A percentile compares a stretch with the other conserved stretches of the same genome.
Conservation (phyloP, 2,329 filamentous ascomycete species). For the Fusarium haematococcum region DNA sequence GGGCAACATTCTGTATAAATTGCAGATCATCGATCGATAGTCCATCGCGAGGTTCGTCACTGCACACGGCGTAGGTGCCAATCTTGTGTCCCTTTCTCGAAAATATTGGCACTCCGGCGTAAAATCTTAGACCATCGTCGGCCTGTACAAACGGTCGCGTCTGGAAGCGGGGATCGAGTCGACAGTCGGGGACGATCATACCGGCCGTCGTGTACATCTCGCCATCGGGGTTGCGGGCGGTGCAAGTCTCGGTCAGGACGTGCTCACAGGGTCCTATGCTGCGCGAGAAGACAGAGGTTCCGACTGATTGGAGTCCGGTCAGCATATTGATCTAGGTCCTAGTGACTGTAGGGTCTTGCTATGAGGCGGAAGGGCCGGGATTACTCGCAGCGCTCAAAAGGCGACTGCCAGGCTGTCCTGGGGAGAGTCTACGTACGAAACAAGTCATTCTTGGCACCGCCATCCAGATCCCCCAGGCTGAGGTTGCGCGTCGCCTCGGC, state of each 20-base stretch:
- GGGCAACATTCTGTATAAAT: constrained; percentile 68
- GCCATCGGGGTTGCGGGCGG: constrained; percentile 39
- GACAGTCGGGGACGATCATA: constrained; percentile 47
- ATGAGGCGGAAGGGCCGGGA: neutral
- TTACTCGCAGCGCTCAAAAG: neutral
- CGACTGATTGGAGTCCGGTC: constrained; percentile 27
- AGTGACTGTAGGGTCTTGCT: neutral
- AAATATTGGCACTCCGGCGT: constrained; percentile 67
- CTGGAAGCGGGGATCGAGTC: constrained; percentile 49
- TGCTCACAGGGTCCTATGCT: constrained; percentile 51
- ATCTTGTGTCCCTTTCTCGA: constrained; percentile 67
- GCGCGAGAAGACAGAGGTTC: constrained; percentile 44
- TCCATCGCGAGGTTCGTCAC: constrained; percentile 65
- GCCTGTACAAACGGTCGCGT: constrained; percentile 48
- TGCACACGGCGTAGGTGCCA: constrained; percentile 70
- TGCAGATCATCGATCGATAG: constrained; percentile 60
- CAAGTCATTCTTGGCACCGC: constrained; percentile 42
- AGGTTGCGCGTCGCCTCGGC: constrained; percentile 63
- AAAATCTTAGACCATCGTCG: constrained; percentile 51
- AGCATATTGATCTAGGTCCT: neutral
- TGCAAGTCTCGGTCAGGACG: constrained; percentile 39
- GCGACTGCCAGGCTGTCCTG: neutral
- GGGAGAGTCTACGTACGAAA: constrained; percentile 48
- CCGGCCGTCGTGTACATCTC: constrained; percentile 45
- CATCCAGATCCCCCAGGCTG: constrained; percentile 50